phyloP scores from a whole-genome alignment of 2,329 filamentous ascomycete species.

The Helotiales sp. region DNA sequence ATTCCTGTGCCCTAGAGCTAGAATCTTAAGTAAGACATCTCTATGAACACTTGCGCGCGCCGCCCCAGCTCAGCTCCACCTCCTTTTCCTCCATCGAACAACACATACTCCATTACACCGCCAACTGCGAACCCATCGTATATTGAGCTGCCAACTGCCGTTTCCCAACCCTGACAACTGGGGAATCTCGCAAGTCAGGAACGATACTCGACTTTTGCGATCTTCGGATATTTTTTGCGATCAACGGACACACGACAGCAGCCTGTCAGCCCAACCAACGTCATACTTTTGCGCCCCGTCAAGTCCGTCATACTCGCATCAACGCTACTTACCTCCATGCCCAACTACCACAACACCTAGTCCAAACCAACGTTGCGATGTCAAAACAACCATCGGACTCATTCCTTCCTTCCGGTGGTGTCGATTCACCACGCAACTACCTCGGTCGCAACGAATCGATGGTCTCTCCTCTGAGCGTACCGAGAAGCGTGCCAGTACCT shows the following conservation, averaged over 20 bases:
- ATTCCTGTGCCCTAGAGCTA: too few species aligned
- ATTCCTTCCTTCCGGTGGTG: constrained; percentile 31
- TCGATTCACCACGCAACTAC: constrained; percentile 21
- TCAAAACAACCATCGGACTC: constrained; percentile 28
- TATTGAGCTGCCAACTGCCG: not conserved
- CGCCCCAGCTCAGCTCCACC: not conserved
- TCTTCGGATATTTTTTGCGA: not conserved
- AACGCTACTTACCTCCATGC: not conserved
- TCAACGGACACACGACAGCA: too few species aligned
- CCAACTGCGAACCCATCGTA: not conserved
- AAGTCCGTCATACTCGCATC: not conserved
- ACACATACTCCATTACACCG: not conserved
- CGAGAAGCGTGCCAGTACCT: constrained; percentile 24
- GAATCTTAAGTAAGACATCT: too few species aligned
- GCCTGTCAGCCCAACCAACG: too few species aligned
- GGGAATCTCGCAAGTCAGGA: too few species aligned
- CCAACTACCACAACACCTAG: not conserved
- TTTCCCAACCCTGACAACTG: too few species aligned
- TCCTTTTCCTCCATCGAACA: not conserved
- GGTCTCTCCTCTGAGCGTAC: constrained; percentile 19
- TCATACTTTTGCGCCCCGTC: not conserved
- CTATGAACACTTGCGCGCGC: not conserved
- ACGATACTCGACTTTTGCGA: too few species aligned
- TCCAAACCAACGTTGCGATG: constrained; percentile 11
- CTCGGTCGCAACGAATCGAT: constrained; percentile 13